Evolutionary conservation across 1,284 basidiomycete species (phyloP).

Genomic region (Papiliotrema terrestris): DNA sequence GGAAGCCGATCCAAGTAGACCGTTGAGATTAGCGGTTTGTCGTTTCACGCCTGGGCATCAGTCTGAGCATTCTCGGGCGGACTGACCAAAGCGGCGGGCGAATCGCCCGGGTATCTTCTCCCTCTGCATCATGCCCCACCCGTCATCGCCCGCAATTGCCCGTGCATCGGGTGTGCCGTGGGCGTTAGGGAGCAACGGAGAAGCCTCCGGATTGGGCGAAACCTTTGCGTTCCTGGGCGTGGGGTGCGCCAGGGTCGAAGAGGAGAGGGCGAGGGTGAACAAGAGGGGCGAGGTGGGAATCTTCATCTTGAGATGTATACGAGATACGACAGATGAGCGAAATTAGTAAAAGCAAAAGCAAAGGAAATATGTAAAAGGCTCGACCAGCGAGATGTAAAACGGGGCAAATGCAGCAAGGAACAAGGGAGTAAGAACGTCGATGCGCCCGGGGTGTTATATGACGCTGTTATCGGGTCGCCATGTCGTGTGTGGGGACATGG

Average conservation of each 20-base stretch:
- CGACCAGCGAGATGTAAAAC: neutral
- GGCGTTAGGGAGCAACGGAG: neutral
- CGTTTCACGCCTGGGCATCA: neutral
- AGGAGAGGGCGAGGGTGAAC: conserved; percentile 10
- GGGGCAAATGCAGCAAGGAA: conserved; percentile 1
- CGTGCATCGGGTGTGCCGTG: neutral
- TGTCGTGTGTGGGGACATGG: neutral
- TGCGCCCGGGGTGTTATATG: neutral
- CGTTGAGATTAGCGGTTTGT: conserved; percentile 1
- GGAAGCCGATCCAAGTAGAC: conserved; percentile 6
- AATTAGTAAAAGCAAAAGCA: neutral
- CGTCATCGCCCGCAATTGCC: conserved; percentile 1
- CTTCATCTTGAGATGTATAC: conserved; percentile 9
- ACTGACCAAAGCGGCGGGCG: conserved; percentile 6
- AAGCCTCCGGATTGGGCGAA: conserved; percentile 12
- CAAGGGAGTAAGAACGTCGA: neutral
- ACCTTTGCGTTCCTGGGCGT: neutral
- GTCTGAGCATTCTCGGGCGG: neutral
- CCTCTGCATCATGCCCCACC: conserved; percentile 1
- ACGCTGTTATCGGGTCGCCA: neutral
- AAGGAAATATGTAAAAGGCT: neutral
- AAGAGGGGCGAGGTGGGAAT: conserved; percentile 15
- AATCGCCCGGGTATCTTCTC: conserved; percentile 5
- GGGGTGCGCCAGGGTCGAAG: conserved; percentile 12
- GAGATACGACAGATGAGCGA: neutral